Conservation (phyloP, 345 rosid species). For the Gossypium raimondii region DNA sequence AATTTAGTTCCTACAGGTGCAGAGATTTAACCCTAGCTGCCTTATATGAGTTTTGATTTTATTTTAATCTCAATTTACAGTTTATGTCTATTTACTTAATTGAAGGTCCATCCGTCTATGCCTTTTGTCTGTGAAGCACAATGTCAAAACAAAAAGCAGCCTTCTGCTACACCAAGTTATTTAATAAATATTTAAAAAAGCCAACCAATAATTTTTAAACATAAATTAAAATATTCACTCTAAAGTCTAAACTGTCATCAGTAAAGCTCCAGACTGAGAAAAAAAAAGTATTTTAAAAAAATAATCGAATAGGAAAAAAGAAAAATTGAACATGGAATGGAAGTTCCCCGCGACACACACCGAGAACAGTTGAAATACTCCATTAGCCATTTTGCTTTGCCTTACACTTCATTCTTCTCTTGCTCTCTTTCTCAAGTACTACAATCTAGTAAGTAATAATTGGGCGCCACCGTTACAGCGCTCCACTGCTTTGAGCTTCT, state of each 20-base stretch:
- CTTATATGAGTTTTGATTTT: not conserved
- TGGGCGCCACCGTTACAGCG: constrained; percentile 18
- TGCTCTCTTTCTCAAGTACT: not conserved
- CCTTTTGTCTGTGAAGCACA: constrained; percentile 12
- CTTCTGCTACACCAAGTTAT: constrained; percentile 13
- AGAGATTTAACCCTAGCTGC: no score
- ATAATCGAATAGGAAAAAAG: not conserved
- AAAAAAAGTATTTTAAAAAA: not conserved
- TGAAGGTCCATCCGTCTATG: not conserved
- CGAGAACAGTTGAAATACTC: not conserved
- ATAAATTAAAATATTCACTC: not conserved
- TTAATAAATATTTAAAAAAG: no score
- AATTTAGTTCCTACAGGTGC: not conserved
- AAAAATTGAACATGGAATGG: not conserved
- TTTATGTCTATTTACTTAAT: not conserved
- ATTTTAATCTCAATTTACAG: not conserved
- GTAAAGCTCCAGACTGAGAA: not conserved
- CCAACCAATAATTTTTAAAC: no score
- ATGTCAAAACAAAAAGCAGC: constrained; percentile 27
- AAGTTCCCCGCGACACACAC: not conserved
- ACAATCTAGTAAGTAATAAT: not conserved
- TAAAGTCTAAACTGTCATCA: not conserved
- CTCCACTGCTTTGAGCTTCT: not conserved
- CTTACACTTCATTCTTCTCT: not conserved
- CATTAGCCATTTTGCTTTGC: not conserved